Conservation (phyloP, 495 filamentous ascomycete species). For the Lichenothelia convexa region DNA sequence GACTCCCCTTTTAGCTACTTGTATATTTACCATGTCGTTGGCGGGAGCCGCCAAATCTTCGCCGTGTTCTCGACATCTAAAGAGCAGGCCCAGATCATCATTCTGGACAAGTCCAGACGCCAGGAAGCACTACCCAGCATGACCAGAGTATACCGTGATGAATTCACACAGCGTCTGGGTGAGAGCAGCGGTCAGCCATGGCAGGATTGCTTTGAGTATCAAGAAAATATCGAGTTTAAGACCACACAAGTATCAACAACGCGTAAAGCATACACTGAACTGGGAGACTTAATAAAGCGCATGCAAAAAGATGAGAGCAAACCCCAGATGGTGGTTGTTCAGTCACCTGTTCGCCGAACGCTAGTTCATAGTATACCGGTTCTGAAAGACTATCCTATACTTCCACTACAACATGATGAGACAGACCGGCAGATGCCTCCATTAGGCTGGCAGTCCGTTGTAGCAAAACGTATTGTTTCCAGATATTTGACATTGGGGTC, state of each 20-base stretch:
- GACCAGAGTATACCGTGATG: constrained; percentile 75
- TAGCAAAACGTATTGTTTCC: constrained; percentile 66
- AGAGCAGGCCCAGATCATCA: constrained; percentile 64
- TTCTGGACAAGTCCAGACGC: constrained; percentile 62
- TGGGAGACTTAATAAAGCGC: constrained; percentile 72
- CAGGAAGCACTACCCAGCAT: constrained; percentile 75
- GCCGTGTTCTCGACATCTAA: constrained; percentile 74
- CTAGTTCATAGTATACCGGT: constrained; percentile 72
- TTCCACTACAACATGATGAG: constrained; percentile 62
- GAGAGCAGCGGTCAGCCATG: constrained; percentile 48
- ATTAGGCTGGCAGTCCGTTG: constrained; percentile 83
- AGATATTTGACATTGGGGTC: constrained; percentile 80
- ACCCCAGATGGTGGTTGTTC: constrained; percentile 68
- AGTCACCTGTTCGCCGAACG: constrained; percentile 67
- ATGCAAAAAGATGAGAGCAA: constrained; percentile 65
- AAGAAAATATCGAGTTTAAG: constrained; percentile 72
- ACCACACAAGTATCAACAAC: constrained; percentile 72
- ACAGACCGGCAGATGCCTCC: constrained; percentile 76
- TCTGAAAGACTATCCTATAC: constrained; percentile 65
- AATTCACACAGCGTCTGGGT: constrained; percentile 42
- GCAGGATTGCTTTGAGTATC: constrained; percentile 69
- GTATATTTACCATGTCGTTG: constrained; percentile 79
- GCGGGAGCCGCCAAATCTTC: constrained; percentile 83
- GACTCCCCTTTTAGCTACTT: constrained; percentile 54
- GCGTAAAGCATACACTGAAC: constrained; percentile 70